phyloP scores from a whole-genome alignment of 2,329 filamentous ascomycete species.

The Blastomyces gilchristii region DNA sequence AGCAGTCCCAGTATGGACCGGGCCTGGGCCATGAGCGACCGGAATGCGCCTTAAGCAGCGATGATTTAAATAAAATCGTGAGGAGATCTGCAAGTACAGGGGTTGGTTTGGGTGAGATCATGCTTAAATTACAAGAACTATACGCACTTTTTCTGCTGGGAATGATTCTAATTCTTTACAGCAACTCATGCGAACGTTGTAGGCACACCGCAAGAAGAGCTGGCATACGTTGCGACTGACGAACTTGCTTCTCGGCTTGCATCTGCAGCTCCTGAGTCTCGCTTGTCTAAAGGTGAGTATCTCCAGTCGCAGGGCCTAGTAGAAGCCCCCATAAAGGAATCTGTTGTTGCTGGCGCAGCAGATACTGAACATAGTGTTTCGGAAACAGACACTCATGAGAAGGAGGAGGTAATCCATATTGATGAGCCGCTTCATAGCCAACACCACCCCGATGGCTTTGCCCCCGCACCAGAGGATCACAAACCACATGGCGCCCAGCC shows the following conservation, averaged over 20 bases:
- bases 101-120: constrained; percentile 42
- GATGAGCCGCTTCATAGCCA: constrained; percentile 49
- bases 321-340: constrained; percentile 44
- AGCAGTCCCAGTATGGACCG: constrained; percentile 54
- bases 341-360: constrained; percentile 37
- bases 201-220: constrained; percentile 79
- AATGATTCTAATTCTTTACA: constrained; percentile 27
- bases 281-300: constrained; percentile 20
- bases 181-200: constrained; percentile 53
- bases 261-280: constrained; percentile 46
- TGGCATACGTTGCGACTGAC: constrained; percentile 78
- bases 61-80: constrained; percentile 84
- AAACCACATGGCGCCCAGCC: constrained; percentile 36
- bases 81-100: constrained; percentile 51
- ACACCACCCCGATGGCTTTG: constrained; percentile 41
- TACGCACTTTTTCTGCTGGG: constrained; percentile 8
- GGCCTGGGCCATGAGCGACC: constrained; percentile 50
- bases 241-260: constrained; percentile 68
- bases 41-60: constrained; percentile 79
- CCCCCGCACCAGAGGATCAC: constrained; percentile 40
- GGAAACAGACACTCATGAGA: constrained; percentile 22
- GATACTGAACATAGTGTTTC: constrained; percentile 35
- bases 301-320: constrained; percentile 32
- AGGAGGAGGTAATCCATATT: constrained; percentile 53
- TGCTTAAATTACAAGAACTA: not conserved